These are phyloP conservation scores for Lichtheimia ramosa DNA, from an alignment of 371 early-diverging fungal species.

Conservation along the genomic window DNA sequence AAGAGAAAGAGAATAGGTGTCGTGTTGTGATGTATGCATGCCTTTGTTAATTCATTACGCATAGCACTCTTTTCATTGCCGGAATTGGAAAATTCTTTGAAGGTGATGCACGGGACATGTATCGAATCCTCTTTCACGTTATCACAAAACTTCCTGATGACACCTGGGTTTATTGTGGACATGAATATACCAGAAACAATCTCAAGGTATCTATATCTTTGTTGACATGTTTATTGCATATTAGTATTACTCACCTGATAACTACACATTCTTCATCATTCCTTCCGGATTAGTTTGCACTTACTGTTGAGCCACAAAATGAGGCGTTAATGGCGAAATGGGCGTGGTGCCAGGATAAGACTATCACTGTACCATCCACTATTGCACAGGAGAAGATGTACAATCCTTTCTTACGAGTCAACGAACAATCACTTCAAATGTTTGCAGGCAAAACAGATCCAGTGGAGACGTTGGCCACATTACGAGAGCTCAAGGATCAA, in stretches of 20 bases:
- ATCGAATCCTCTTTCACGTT: slow-evolving; percentile 71
- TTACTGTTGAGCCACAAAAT: slow-evolving; percentile 50
- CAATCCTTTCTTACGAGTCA: slow-evolving; percentile 90
- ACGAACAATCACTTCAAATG: slow-evolving; percentile 67
- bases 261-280: neutral
- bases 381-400: slow-evolving; percentile 82
- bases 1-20: neutral
- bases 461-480: slow-evolving; percentile 72
- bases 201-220: slow-evolving; percentile 25
- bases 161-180: slow-evolving; percentile 91
- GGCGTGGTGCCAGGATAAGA: slow-evolving; percentile 52
- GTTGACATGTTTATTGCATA: neutral
- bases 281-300: slow-evolving; percentile 34
- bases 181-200: slow-evolving; percentile 62
- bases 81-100: slow-evolving; percentile 95
- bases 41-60: neutral
- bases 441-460: slow-evolving; percentile 67
- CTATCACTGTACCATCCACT: slow-evolving; percentile 80
- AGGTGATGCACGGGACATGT: slow-evolving; percentile 87
- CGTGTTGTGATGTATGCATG: too few relatives aligned
- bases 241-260: neutral
- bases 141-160: slow-evolving; percentile 79
- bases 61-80: slow-evolving; percentile 42
- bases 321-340: slow-evolving; percentile 55
- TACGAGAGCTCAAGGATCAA: slow-evolving; percentile 77